Evolutionary conservation across 2,329 filamentous ascomycete genomes (phyloP), one percentile per base, ranked within the genome.

Genomic region (Cladosporium sp.): DNA sequence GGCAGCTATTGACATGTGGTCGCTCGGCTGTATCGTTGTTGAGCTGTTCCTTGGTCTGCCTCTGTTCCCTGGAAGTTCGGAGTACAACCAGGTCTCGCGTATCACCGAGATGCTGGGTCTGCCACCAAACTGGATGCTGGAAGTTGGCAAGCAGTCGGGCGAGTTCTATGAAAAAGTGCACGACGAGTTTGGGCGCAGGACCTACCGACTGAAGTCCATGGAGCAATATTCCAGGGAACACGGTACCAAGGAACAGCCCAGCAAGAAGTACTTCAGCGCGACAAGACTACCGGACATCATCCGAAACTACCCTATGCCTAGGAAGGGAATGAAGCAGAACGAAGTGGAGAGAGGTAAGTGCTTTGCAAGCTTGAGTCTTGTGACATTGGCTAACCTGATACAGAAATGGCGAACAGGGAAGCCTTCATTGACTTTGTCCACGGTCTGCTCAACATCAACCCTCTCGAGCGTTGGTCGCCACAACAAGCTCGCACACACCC

Each of bases 1-100:
- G 16, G 97, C 95, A 5, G 95, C 95, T 51, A 99, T 99, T 74
- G 95, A 99, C 76, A 99, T 99, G 94, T 99, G 95, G 95, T 99
- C 95, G 5, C 83, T 99, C 53, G 95, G 95, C 63, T 99, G 95
- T 79, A 99, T 99, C 71, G 94, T 99, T 18, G 95, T 99, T 26
- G 95, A 99, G 79, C 84, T 99, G 21, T 99, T 99, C 83, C 85
- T 99, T 1, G 95, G 95, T 54, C 83, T 99, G 58, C 95, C 95
- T 0, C 80, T 99, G 2, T 99, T 99, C 78, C 95, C 95, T 8
- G 95, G 95, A 30, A 98, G 94, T 0, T 99, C 95, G 2, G 95
- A 99, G 78, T 99, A 99, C 79, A 99, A 99, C 73, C 95, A 99
- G 78, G 93, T 99, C 21, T 94, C 94, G 30, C 86, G 95, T 62